Conservation (phyloP, 2,329 filamentous ascomycete species). For the Aureobasidium sp. region DNA sequence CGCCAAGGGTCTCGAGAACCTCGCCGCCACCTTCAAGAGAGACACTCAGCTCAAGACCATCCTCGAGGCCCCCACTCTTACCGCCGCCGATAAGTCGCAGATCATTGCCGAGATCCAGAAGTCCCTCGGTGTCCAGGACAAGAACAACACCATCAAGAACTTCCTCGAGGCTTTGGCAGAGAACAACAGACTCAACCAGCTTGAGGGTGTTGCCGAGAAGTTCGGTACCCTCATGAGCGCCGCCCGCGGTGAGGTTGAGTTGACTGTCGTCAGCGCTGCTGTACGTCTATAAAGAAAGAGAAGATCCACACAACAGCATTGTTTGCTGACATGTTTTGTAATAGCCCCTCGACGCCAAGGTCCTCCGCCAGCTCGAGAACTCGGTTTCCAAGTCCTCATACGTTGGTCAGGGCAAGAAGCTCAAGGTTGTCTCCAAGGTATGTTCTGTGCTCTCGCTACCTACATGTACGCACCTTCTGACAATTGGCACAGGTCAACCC, state of each 20-base stretch:
- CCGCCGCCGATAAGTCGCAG: constrained; percentile 68
- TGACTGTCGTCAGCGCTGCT: constrained; percentile 82
- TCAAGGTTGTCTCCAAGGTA: constrained; percentile 92
- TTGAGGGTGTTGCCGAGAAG: constrained; percentile 78
- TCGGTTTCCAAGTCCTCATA: constrained; percentile 85
- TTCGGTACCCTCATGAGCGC: constrained; percentile 83
- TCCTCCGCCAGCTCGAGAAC: constrained; percentile 73
- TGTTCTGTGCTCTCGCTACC: constrained; percentile 19
- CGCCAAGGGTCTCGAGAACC: constrained; percentile 66
- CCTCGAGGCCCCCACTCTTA: constrained; percentile 73
- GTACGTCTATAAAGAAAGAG: constrained; percentile 44
- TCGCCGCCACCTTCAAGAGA: constrained; percentile 65
- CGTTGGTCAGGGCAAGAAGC: constrained; percentile 86
- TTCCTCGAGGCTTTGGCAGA: constrained; percentile 83
- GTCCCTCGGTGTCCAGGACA: constrained; percentile 60
- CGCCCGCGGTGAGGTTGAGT: constrained; percentile 83
- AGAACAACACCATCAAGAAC: constrained; percentile 81
- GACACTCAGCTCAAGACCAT: constrained; percentile 73
- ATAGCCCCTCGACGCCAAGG: constrained; percentile 79
- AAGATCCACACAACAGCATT: background rate
- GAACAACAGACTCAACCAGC: constrained; percentile 86
- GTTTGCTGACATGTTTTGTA: constrained; percentile 18
- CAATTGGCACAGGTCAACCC: constrained; percentile 63
- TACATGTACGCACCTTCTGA: constrained; percentile 14
- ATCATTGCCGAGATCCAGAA: constrained; percentile 86